A percentile compares a stretch with the other conserved stretches of the same genome.
Evolutionary conservation across 768 basidiomycete species (phyloP).

Genomic region (Candolleomyces efflorescens): DNA sequence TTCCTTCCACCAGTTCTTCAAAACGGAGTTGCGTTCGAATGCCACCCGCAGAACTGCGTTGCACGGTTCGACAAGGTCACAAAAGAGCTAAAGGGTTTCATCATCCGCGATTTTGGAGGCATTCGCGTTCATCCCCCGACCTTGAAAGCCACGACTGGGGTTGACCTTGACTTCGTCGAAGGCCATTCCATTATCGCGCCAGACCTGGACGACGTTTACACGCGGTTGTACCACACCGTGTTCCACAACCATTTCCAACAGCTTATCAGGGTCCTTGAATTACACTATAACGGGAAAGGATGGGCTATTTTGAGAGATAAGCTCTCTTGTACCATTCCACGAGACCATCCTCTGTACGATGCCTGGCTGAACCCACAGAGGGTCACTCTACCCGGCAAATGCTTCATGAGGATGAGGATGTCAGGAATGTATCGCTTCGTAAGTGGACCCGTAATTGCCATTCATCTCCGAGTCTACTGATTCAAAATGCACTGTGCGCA

Average conservation of each 20-base stretch:
- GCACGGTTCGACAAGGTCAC: constrained; percentile 48
- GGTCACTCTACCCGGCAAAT: constrained; percentile 49
- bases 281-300: constrained; percentile 53
- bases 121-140: constrained; percentile 50
- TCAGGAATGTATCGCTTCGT: constrained; percentile 53
- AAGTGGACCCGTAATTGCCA: constrained; percentile 19
- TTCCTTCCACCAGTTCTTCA: constrained; percentile 50
- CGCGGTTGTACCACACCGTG: constrained; percentile 53
- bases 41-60: constrained; percentile 57
- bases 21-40: constrained; percentile 58
- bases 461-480: neutral
- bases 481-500: constrained; percentile 19
- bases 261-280: constrained; percentile 50
- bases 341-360: constrained; percentile 40
- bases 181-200: constrained; percentile 48
- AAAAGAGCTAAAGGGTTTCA: constrained; percentile 48
- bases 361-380: constrained; percentile 48
- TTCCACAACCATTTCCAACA: constrained; percentile 60
- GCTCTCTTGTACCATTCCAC: constrained; percentile 39
- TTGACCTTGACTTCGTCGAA: constrained; percentile 42
- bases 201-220: constrained; percentile 52
- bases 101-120: constrained; percentile 57
- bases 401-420: constrained; percentile 56
- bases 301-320: constrained; percentile 48
- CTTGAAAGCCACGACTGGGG: constrained; percentile 44